Base-by-base conservation (phyloP, 2,329 filamentous ascomycete genomes). In the Eutypa lata region DNA sequence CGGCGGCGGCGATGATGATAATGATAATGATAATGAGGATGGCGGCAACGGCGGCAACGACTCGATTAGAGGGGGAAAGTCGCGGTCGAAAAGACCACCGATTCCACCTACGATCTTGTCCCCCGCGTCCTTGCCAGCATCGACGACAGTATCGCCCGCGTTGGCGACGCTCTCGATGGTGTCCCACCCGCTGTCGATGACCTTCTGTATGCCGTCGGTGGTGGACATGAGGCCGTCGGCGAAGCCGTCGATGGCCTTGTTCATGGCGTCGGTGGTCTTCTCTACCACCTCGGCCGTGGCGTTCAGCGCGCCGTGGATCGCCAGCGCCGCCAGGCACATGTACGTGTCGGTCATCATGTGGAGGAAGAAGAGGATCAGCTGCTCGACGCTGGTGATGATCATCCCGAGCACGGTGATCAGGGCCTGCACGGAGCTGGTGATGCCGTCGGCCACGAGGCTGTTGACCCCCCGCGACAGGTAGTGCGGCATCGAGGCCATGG, bases 401-500 rank as follows among this genome's bases (percentile, higher is more conserved):
- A 97, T 78, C 56, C 86, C 78, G 48, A 97, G 79, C 73, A 94
- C 85, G 42, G 84, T 78, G 70, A 94, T 89, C 69, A 97, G 81
- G 47, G 84, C 93, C 57, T 85, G 81, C 59, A 97, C 85, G 8
- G 91, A 85, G 62, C 87, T 86, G 61, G 92, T 90, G 60, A 97
- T 87, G 52, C 90, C 87, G 47, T 80, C 80, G 31, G 91, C 90
- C 7, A 90, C 88, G 61, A 97, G 75, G 54, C 90, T 83, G 73
- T 99, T 99, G 68, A 97, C 87, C 51, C 94, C 94, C 49, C 82
- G 77, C 2, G 92, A 89, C 68, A 97, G 86, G 73, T 96, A 97
- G 72, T 97, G 89, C 53, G 94, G 94, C 91, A 97, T 96, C 37
- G 94, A 97, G 38, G 93, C 94, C 90, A 99, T 93, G 55, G 91